Base-by-base conservation (phyloP, 1,284 basidiomycete species). In the Entoloma clypeatum region DNA sequence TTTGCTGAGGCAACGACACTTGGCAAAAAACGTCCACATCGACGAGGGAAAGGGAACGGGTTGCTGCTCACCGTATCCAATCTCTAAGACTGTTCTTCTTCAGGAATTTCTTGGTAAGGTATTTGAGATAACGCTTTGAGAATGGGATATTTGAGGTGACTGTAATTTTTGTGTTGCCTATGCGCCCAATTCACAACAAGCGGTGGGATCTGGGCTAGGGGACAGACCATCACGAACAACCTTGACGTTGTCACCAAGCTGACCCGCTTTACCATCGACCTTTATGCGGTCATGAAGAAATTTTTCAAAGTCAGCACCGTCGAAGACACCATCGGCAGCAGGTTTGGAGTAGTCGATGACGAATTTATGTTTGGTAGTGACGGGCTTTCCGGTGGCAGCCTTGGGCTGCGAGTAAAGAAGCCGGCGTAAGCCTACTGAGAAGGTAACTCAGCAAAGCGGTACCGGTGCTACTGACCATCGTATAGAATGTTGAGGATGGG, bases 201-300 rank as follows among this genome's bases (percentile, higher is more conserved):
- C 22, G 29, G 29, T 2, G 54, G 39, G 29, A 39, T 13, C 21
- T 26, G 2, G 10, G 5, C 25, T 37, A 36, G 34, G 33, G 18
- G 8, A 69, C 79, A 45, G 39, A 92, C 90, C 85, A 68, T 92
- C 87, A 49, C 86, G 83, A 52, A 72, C 65, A 57, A 95, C 81
- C 64, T 87, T 85, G 58, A 95, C 75, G 50, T 70, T 81, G 37
- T 94, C 92, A 39, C 90, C 90, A 50, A 95, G 81, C 62, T 93
- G 87, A 36, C 90, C 90, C 41, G 84, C 72, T 68, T 87, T 87
- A 34, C 75, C 77, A 35, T 72, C 71, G 40, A 94, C 85, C 78
- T 93, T 95, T 65, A 93, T 91, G 56, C 87, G 82, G 73, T 95
- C 92, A 64, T 94, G 91, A 44, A 96, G 76, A 76, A 86, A 96